A percentile compares a stretch with the other conserved stretches of the same genome.
phyloP scores from a whole-genome alignment of 2,329 filamentous ascomycete species.

The Phyllosticta citribraziliensis region DNA sequence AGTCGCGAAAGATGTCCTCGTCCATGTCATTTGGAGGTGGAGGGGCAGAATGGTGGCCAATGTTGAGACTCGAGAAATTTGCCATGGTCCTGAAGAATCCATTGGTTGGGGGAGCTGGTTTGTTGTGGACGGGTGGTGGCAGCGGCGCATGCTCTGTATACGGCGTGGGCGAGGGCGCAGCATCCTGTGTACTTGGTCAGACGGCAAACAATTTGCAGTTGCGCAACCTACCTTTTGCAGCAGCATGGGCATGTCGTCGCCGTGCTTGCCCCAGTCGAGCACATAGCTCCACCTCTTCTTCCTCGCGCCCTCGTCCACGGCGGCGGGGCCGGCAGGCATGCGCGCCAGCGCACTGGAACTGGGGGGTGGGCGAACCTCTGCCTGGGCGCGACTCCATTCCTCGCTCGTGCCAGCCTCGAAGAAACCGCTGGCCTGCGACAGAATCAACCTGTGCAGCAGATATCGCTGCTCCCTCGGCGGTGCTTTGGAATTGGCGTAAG shows the following conservation, averaged over 20 bases:
- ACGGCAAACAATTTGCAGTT: constrained; percentile 4
- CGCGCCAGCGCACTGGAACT: constrained; percentile 26
- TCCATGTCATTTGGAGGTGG: constrained; percentile 38
- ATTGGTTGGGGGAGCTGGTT: constrained; percentile 52
- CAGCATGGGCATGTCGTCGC: constrained; percentile 76
- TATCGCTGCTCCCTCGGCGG: constrained; percentile 71
- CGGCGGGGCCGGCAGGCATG: constrained; percentile 28
- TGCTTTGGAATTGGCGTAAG: constrained; percentile 22
- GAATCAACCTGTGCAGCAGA: constrained; percentile 74
- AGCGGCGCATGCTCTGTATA: constrained; percentile 26
- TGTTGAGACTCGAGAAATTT: constrained; percentile 55
- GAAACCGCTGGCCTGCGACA: constrained; percentile 86
- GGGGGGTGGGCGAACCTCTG: constrained; percentile 20
- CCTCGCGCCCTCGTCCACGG: constrained; percentile 16
- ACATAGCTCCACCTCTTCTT: constrained; percentile 75
- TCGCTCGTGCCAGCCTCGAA: constrained; percentile 79
- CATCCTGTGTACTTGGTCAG: constrained; percentile 18
- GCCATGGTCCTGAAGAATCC: constrained; percentile 82
- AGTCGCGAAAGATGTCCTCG: constrained; percentile 75
- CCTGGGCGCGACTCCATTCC: constrained; percentile 54
- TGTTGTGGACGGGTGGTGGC: constrained; percentile 49
- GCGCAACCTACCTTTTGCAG: constrained; percentile 57
- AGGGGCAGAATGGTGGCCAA: constrained; percentile 32
- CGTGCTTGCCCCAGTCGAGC: constrained; percentile 62
- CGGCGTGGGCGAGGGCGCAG: constrained; percentile 10